Evolutionary conservation across 1,284 basidiomycete species (phyloP).

Genomic region (Sporisorium graminicola): DNA sequence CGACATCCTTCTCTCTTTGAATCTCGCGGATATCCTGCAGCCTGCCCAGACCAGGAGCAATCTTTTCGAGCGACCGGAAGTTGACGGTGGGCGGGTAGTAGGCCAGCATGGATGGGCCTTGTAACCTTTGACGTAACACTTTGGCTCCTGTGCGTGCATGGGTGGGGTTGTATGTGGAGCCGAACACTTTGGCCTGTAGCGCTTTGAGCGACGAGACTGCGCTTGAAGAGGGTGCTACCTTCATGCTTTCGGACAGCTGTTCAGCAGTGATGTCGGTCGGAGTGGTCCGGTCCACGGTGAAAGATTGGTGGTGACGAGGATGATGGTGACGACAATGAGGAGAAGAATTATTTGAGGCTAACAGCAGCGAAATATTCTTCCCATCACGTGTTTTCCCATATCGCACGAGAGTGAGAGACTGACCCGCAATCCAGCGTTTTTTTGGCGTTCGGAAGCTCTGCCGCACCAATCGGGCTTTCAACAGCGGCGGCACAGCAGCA

Average conservation of each 20-base stretch:
- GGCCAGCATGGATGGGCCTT: constrained; percentile 62
- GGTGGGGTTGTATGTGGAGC: constrained; percentile 56
- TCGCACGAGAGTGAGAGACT: constrained; percentile 13
- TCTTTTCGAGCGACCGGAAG: constrained; percentile 41
- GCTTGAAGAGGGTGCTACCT: constrained; percentile 43
- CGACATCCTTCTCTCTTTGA: constrained; percentile 61
- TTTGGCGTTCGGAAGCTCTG: background rate
- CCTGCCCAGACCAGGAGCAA: constrained; percentile 32
- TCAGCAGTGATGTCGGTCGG: background rate
- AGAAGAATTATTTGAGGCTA: too few species aligned
- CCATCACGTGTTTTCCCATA: constrained; percentile 9
- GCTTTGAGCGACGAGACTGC: constrained; percentile 54
- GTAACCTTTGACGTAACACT: constrained; percentile 55
- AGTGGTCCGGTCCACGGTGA: background rate
- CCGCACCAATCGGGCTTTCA: too few species aligned
- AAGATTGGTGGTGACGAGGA: background rate
- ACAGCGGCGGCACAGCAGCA: too few species aligned
- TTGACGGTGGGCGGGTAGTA: constrained; percentile 67
- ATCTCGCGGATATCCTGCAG: constrained; percentile 51
- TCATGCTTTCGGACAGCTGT: constrained; percentile 21
- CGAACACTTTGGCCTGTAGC: constrained; percentile 58
- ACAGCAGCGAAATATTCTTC: too few species aligned
- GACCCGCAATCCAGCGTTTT: background rate
- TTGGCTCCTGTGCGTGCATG: constrained; percentile 63
- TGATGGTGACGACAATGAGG: background rate